Percentiles rank a stretch among this genome's conserved stretches.
These are phyloP conservation scores for Quercus berberidifolia DNA, from an alignment of 306 rosid species.

Conservation along the genomic window DNA sequence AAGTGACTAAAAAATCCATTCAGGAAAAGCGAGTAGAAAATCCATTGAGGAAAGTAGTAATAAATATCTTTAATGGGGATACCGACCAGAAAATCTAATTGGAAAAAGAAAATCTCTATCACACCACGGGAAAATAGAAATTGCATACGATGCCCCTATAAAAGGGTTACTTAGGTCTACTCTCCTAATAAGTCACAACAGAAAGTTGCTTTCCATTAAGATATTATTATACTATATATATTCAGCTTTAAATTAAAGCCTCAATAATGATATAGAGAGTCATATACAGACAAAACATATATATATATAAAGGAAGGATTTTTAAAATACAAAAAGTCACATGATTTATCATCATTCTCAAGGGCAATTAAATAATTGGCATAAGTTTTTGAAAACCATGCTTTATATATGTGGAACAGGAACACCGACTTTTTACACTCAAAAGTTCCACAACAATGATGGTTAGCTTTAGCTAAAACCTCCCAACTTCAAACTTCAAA, in stretches of 20 bases:
- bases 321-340: not conserved
- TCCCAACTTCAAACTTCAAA: not conserved
- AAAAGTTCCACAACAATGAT: not conserved
- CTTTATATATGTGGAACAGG: no score
- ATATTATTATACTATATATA: no score
- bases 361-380: not conserved
- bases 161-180: not conserved
- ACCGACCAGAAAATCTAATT: not conserved
- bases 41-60: not conserved
- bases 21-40: not conserved
- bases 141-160: not conserved
- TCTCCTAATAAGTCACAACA: not conserved
- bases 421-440: not conserved
- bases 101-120: no score
- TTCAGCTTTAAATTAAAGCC: not conserved
- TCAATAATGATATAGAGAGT: not conserved
- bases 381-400: no score
- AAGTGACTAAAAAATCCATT: not conserved
- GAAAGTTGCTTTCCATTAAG: not conserved
- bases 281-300: not conserved
- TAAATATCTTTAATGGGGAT: not conserved
- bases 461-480: not conserved
- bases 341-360: constrained; percentile 13
- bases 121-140: not conserved
- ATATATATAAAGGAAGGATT: not conserved